Percentiles rank a stretch among this genome's conserved stretches.
Conservation (phyloP, 225 moss, liverwort and hornwort genomes). For the Lunularia cruciata region DNA sequence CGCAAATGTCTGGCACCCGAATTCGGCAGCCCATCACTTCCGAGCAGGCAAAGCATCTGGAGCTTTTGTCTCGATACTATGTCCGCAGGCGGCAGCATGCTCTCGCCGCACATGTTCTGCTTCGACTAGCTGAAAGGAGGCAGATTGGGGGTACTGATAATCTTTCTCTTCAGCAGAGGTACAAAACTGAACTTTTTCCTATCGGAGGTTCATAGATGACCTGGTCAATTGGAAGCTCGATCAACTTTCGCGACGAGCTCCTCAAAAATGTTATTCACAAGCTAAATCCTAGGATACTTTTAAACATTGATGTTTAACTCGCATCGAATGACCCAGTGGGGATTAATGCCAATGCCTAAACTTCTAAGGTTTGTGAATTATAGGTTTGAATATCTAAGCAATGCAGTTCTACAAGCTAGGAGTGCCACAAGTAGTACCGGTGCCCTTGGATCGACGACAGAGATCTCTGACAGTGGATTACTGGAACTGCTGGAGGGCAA, state of each 20-base stretch:
- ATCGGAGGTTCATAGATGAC: background rate
- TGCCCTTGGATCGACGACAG: slow-evolving; percentile 73
- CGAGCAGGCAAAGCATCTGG: slow-evolving; percentile 91
- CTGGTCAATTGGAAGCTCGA: background rate
- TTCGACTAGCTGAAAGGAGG: slow-evolving; percentile 90
- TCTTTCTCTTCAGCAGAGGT: slow-evolving; percentile 83
- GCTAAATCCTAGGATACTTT: background rate
- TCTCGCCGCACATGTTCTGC: slow-evolving; percentile 93
- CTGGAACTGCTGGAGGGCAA: slow-evolving; percentile 96
- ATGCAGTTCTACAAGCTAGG: slow-evolving; percentile 93
- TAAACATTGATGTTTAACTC: background rate
- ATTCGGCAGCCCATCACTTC: slow-evolving; percentile 82
- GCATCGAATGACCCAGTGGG: background rate
- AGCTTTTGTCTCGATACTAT: slow-evolving; percentile 84
- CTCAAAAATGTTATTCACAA: no score
- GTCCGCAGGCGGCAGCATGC: slow-evolving; percentile 93
- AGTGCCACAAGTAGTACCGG: slow-evolving; percentile 84
- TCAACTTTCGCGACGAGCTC: background rate
- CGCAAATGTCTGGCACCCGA: slow-evolving; percentile 60
- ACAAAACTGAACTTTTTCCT: background rate
- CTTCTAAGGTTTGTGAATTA: background rate
- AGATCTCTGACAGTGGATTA: slow-evolving; percentile 94
- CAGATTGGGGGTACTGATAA: slow-evolving; percentile 65
- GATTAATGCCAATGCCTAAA: background rate
- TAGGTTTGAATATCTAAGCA: slow-evolving; percentile 96